Evolutionary conservation across 768 basidiomycete genomes (phyloP), one percentile per base, ranked within the genome.

Genomic region (Leccinum subgranulosum): DNA sequence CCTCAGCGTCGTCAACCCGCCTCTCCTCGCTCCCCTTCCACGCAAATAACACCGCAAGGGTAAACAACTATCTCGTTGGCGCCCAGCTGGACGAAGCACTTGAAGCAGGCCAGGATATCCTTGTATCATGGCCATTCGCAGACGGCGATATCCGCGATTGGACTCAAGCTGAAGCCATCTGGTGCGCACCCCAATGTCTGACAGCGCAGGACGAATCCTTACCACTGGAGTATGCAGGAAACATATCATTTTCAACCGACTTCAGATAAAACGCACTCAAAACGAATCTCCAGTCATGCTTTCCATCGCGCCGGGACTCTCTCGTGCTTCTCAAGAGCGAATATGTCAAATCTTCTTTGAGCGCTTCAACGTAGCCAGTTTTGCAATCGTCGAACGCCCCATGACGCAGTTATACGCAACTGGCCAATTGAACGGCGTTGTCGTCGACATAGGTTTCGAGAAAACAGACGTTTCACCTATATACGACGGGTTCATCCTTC

Each of bases 331-430:
- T 9, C 82, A 88, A 70, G 90, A 94, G 68, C 80, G 80, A 46
- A 81, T 88, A 64, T 88, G 87, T 64, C 92, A 89, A 66, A 79
- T 91, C 39, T 92, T 95, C 74, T 97, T 97, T 65, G 94, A 96
- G 68, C 87, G 90, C 25, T 91, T 95, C 81, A 94, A 94, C 67
- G 87, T 89, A 27, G 87, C 94, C 9, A 90, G 86, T 15, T 84
- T 95, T 61, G 81, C 83, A 54, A 79, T 94, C 62, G 77, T 94
- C 51, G 88, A 94, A 56, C 89, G 92, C 1, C 88, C 94, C 21
- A 81, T 94, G 71, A 83, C 90, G 9, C 90, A 94, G 63, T 75
- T 95, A 46, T 95, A 91, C 72, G 84, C 92, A 21, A 83, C 83
- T 15, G 87, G 86, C 62, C 79, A 79, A 55, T 78, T 90, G 57